Conservation (phyloP, 106 monocot genomes). For the Acorus calamus region DNA sequence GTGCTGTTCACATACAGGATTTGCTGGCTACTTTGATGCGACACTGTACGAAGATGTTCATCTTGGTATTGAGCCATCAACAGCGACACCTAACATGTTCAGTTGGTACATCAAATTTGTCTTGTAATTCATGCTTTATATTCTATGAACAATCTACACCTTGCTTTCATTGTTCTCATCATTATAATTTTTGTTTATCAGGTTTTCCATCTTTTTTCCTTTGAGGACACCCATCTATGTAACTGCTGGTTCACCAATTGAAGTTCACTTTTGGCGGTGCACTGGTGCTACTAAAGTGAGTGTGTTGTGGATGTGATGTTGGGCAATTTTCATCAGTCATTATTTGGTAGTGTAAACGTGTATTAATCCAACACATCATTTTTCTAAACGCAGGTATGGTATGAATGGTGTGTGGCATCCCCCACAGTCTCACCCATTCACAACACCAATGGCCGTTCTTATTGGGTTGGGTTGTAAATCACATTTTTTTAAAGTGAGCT, state of each 20-base stretch:
- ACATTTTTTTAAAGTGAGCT: slow-evolving; percentile 2
- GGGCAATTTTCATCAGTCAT: background rate
- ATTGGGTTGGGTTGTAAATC: slow-evolving; percentile 61
- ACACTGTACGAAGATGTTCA: slow-evolving; percentile 77
- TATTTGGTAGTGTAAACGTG: background rate
- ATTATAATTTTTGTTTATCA: slow-evolving; percentile 4
- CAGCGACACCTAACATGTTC: slow-evolving; percentile 86
- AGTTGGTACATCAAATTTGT: slow-evolving; percentile 50
- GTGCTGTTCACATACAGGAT: slow-evolving; percentile 32
- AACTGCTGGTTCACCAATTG: slow-evolving; percentile 34
- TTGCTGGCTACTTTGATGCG: slow-evolving; percentile 92
- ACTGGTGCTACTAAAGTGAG: slow-evolving; percentile 59
- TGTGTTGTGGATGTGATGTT: background rate
- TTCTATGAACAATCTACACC: no score
- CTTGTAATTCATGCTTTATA: no score
- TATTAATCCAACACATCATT: background rate
- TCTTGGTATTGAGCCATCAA: slow-evolving; percentile 86
- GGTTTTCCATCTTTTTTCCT: slow-evolving; percentile 96
- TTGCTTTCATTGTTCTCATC: background rate
- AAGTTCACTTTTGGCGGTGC: slow-evolving; percentile 84
- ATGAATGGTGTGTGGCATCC: slow-evolving; percentile 62
- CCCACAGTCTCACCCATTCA: slow-evolving; percentile 44
- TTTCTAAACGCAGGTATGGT: slow-evolving; percentile 40
- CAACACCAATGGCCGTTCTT: slow-evolving; percentile 54
- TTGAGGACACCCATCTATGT: slow-evolving; percentile 53